These are phyloP conservation scores for Suhomyces prunicola DNA, from an alignment of 805 yeast genomes.

Conservation along the genomic window DNA sequence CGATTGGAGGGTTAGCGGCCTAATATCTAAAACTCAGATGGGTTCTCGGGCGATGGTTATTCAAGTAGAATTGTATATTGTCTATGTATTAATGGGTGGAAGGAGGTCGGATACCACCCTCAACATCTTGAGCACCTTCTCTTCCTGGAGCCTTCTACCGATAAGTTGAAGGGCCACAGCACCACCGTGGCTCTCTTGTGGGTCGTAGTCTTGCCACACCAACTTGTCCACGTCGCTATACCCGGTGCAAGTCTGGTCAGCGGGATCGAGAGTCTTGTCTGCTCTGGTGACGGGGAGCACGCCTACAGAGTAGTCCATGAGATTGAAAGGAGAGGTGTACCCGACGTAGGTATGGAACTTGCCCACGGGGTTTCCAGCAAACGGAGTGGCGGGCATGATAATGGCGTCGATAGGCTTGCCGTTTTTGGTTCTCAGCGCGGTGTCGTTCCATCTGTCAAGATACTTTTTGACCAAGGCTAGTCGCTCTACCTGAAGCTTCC, in stretches of 20 bases:
- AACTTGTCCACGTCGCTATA: conserved; percentile 42
- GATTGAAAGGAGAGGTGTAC: conserved; percentile 46
- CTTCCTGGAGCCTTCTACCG: conserved; percentile 60
- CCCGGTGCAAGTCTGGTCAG: conserved; percentile 21
- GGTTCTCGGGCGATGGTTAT: too few species aligned
- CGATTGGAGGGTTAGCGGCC: too few species aligned
- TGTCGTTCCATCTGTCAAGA: conserved; percentile 33
- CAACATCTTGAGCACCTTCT: conserved; percentile 53
- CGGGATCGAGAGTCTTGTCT: conserved; percentile 39
- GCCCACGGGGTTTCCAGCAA: conserved; percentile 35
- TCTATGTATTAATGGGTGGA: not conserved
- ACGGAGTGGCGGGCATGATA: conserved; percentile 47
- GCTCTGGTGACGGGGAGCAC: conserved; percentile 58
- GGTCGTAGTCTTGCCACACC: conserved; percentile 42
- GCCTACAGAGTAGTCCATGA: conserved; percentile 23
- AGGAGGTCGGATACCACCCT: conserved; percentile 16
- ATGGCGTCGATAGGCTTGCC: conserved; percentile 50
- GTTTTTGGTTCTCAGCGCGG: conserved; percentile 28
- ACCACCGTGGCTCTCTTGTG: conserved; percentile 53
- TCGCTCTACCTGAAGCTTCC: conserved; percentile 36
- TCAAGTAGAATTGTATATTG: too few species aligned
- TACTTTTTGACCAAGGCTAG: conserved; percentile 38
- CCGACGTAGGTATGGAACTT: conserved; percentile 36
- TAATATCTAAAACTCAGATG: too few species aligned
- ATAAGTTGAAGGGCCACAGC: conserved; percentile 67